Percentiles rank a stretch among this genome's conserved stretches.
Conservation (phyloP, 371 early-diverging fungal genomes). For the Mortierella sp. region DNA sequence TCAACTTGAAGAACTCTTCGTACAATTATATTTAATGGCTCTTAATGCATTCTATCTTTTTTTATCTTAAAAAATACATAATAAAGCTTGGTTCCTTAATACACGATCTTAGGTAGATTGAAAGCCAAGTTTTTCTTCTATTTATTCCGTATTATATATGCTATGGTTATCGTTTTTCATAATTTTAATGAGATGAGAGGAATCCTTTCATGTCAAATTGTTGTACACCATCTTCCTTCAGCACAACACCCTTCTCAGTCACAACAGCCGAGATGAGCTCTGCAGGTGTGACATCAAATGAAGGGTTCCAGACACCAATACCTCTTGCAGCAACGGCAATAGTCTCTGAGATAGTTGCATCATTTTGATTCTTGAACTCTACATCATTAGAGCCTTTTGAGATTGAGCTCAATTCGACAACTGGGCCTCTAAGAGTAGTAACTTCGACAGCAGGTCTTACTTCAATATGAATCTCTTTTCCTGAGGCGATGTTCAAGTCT, state of each 20-base stretch:
- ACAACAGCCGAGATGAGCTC: constrained; percentile 90
- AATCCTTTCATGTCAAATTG: constrained; percentile 73
- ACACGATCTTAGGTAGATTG: no score
- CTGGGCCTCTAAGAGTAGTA: constrained; percentile 75
- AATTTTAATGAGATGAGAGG: constrained; percentile 39
- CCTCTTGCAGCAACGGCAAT: constrained; percentile 88
- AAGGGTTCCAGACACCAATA: constrained; percentile 95
- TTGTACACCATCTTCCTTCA: constrained; percentile 67
- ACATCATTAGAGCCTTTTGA: constrained; percentile 13
- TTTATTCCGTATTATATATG: neutral
- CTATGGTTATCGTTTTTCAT: neutral
- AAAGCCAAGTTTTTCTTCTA: no score
- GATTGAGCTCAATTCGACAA: constrained; percentile 43
- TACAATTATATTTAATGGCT: no score
- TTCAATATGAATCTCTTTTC: constrained; percentile 90
- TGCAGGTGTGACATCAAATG: constrained; percentile 96
- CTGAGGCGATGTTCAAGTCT: constrained; percentile 78
- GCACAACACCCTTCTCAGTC: constrained; percentile 91
- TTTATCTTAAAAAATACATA: no score
- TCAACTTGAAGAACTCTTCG: no score
- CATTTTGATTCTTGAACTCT: constrained; percentile 42
- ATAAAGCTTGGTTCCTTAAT: no score
- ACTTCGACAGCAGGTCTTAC: constrained; percentile 86
- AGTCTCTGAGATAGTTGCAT: constrained; percentile 58
- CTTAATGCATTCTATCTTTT: no score